phyloP scores from a whole-genome alignment of 257 asterid species.

The Ehretia macrophylla region DNA sequence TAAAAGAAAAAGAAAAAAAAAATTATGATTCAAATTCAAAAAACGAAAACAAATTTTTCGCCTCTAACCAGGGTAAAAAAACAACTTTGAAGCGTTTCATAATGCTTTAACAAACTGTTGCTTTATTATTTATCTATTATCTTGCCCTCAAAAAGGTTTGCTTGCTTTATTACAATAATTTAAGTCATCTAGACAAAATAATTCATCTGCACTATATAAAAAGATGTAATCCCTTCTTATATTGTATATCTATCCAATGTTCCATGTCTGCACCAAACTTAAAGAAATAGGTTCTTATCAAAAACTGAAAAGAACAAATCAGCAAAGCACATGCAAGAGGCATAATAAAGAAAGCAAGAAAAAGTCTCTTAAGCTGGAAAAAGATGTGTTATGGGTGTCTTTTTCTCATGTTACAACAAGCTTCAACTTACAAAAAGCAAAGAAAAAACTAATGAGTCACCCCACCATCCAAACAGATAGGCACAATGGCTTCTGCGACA shows the following conservation, averaged over 20 bases:
- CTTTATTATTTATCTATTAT: too few species aligned
- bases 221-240: background rate
- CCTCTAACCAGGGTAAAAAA: too few species aligned
- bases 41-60: too few species aligned
- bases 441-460: background rate
- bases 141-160: too few species aligned
- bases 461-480: background rate
- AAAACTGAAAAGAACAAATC: constrained; percentile 16
- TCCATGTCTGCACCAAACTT: constrained; percentile 22
- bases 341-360: background rate
- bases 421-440: background rate
- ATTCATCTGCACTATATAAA: background rate
- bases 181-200: background rate
- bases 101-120: too few species aligned
- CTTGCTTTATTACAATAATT: too few species aligned
- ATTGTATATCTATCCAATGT: constrained; percentile 1
- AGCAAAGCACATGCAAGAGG: constrained; percentile 1
- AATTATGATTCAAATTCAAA: too few species aligned
- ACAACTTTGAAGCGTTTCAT: too few species aligned
- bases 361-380: background rate
- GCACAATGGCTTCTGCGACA: background rate
- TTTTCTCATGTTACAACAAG: background rate
- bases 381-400: background rate
- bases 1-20: too few species aligned
- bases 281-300: constrained; percentile 11